Evolutionary conservation across 2,329 filamentous ascomycete species (phyloP).

Genomic region (Exophiala sp.): DNA sequence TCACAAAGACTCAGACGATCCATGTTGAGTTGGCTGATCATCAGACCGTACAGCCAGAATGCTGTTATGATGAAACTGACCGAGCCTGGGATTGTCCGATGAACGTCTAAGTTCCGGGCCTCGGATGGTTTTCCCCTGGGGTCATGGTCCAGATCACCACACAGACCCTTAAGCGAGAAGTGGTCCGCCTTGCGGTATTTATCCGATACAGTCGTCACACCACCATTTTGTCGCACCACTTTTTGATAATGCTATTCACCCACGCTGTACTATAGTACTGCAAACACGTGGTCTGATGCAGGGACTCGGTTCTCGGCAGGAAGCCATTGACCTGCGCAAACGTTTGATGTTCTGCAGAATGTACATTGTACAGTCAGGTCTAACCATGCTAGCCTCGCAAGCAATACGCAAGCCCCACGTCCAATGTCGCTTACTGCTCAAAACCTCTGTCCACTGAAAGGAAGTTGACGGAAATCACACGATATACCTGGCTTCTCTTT

Average conservation of each 20-base stretch:
- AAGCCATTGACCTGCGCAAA: too few species aligned
- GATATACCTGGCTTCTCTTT: not conserved
- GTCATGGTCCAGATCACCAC: not conserved
- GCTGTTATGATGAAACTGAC: conserved; percentile 7
- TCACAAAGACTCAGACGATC: not conserved
- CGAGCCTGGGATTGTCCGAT: not conserved
- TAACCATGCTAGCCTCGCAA: too few species aligned
- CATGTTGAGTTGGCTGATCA: conserved; percentile 6
- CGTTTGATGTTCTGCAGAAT: too few species aligned
- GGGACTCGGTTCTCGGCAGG: not conserved
- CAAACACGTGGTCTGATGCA: not conserved
- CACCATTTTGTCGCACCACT: not conserved
- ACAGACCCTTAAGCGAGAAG: not conserved
- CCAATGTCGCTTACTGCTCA: not conserved
- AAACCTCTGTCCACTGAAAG: not conserved
- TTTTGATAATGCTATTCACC: not conserved
- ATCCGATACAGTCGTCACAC: not conserved
- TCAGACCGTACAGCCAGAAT: conserved; percentile 9
- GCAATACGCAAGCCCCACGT: too few species aligned
- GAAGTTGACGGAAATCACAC: not conserved
- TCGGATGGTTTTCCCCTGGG: not conserved
- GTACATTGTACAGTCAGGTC: too few species aligned
- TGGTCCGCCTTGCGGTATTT: not conserved
- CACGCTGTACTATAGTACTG: not conserved
- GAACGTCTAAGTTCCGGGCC: not conserved